Evolutionary conservation across 371 early-diverging fungal genomes (phyloP), one percentile per base, ranked within the genome.

Genomic region (Mortierella sp.): DNA sequence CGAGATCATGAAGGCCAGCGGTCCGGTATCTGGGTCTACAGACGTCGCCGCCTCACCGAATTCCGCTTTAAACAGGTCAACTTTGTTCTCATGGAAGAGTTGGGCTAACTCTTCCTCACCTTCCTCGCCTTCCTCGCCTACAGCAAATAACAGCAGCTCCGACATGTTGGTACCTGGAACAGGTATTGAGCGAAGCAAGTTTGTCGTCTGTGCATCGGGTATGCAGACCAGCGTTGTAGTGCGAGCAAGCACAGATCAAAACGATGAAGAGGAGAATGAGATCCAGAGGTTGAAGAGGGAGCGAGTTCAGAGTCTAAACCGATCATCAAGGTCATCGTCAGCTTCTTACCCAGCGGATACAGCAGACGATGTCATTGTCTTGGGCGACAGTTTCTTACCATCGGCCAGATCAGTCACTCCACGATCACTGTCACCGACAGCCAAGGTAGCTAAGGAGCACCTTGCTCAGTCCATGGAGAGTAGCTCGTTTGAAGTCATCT

Each of bases 151-250:
- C 1, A 28, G 18, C 6, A 47, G 55, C 14, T 55, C 59, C 26
- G 73, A 47, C 71, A 49, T 62, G 1, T 81, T 88, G 24, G 73
- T 79, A 1, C 84, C 81, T 45, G 81, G 81, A 49, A 81, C 76
- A 51, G 72, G 81, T 6, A 72, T 81, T 30, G 81, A 81, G 9
- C 72, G 81, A 11, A 81, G 64, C 65, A 71, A 75, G 26, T 69
- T 75, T 59, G 58, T 68, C 9, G 58, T 81, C n/a, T 81, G 81
- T 49, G 81, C 81, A 1, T 72, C 81, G 20, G 81, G 81, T 14
- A 75, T 66, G 66, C 81, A 81, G 59, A 81, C 81, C 8, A 72
- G 70, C 14, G 81, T 81, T 11, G 66, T 81, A 14, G 73, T 75
- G 28, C 81, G 76, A 47, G 81, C 81, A 43, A 66, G 68, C 64